Evolutionary conservation across 441 rosid species (phyloP).

Genomic region (Corymbia citriodora): DNA sequence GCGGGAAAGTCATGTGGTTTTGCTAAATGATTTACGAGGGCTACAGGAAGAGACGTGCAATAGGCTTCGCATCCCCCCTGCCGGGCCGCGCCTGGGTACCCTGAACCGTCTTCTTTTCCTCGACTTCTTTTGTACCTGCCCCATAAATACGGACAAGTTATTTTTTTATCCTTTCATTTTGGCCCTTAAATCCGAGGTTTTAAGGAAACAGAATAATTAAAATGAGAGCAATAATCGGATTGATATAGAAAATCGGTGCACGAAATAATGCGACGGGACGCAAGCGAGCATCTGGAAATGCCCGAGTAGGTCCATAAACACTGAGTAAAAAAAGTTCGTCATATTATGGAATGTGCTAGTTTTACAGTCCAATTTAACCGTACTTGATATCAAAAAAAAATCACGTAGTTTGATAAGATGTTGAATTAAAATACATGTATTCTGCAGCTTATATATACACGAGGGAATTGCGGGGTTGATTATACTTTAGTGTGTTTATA

Average conservation of each 20-base stretch:
- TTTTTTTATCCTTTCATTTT: accelerated
- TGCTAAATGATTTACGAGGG: not conserved
- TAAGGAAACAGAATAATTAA: not conserved
- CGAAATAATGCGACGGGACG: not conserved
- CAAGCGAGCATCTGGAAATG: not conserved
- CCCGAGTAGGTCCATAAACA: not conserved
- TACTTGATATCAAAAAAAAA: not conserved
- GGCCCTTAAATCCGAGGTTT: not conserved
- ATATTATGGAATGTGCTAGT: not conserved
- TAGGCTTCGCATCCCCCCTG: not conserved
- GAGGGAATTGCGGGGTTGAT: not conserved
- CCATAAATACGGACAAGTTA: not conserved
- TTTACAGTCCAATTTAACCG: not conserved
- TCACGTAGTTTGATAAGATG: no score
- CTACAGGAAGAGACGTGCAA: not conserved
- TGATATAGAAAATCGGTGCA: not conserved
- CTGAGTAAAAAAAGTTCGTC: not conserved
- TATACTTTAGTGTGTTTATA: not conserved
- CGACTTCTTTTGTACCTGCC: not conserved
- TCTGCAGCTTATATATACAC: not conserved
- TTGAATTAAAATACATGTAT: no score
- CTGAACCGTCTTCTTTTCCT: not conserved
- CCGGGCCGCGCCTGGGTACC: not conserved
- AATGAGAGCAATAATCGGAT: not conserved
- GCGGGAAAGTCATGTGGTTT: not conserved